phyloP scores from a whole-genome alignment of 441 rosid genomes.

The Adansonia rubrostipa region DNA sequence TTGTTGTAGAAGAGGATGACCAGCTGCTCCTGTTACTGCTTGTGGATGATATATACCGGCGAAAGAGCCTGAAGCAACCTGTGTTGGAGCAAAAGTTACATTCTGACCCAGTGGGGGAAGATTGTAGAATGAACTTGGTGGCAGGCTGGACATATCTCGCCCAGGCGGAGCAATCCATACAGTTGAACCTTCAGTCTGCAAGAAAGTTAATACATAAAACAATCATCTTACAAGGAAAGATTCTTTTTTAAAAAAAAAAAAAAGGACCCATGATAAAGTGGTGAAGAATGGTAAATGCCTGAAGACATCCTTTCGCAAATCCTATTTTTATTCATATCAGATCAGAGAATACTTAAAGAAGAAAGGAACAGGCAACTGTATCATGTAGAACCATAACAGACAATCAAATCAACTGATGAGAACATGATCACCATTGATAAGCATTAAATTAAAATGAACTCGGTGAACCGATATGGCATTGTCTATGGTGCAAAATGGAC shows the following conservation, averaged over 20 bases:
- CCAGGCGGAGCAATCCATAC: conserved; percentile 88
- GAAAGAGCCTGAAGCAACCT: conserved; percentile 71
- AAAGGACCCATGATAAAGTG: background rate
- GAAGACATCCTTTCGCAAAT: background rate
- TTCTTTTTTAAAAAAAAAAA: background rate
- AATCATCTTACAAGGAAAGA: conserved; percentile 21
- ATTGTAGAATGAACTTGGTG: conserved; percentile 75
- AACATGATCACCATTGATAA: background rate
- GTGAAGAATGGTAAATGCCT: conserved; percentile 1
- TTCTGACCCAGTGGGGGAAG: conserved; percentile 91
- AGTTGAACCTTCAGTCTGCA: conserved; percentile 83
- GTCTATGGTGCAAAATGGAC: background rate
- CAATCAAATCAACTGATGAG: conserved; percentile 10
- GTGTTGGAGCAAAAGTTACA: conserved; percentile 75
- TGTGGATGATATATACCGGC: conserved; percentile 80
- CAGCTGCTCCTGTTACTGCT: conserved; percentile 71
- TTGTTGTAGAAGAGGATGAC: conserved; percentile 83
- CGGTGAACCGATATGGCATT: background rate
- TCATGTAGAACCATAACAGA: background rate
- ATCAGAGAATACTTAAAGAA: background rate
- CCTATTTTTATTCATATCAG: conserved; percentile 2
- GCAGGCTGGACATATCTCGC: conserved; percentile 71
- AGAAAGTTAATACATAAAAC: conserved; percentile 29
- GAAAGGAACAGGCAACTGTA: background rate
- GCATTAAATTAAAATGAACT: background rate